Evolutionary conservation across 768 basidiomycete species (phyloP), one percentile per base, ranked within the genome.

Genomic region (Mrakia frigida): DNA sequence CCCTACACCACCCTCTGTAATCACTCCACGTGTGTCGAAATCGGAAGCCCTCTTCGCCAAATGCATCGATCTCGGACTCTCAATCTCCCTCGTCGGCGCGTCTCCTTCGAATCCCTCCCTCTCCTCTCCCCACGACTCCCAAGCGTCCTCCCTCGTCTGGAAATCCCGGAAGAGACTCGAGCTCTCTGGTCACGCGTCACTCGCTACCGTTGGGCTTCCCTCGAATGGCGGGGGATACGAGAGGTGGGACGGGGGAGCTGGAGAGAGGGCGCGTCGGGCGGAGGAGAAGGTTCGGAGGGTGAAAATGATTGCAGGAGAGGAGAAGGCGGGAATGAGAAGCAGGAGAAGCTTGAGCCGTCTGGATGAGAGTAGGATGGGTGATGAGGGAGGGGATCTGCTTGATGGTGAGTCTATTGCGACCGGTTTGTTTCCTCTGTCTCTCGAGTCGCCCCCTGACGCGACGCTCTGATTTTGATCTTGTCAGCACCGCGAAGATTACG

Each of bases 121-220:
- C 65, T 7, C 56, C 11, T 56, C 56, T 18, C 28, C 56, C 23
- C 56, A 46, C 9, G 68, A 60, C 39, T 50, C 35, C 9, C 74
- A 75, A 56, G 56, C 56, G 37, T 60, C 53, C 31, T 43, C 53
- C 3, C 74, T 75, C 56, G 43, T 75, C 53, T 75, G 74, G 74
- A 70, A 75, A 41, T 16, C 50, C 2, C 68, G 74, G 25, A 67
- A 68, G 41, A 68, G 74, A 43, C 74, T 75, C 33, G 74, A 75
- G 68, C 74, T 75, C 0, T n/a, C 56, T 9, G 68, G 68, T 3
- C 33, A 46, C 16, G 6, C 53, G 11, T 21, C n/a, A 16, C n/a
- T 28, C 18, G 74, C 74, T 10, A 14, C 70, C 56, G 1, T 13
- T 0, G 74, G 74, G 16, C 68, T 75, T 14, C 74, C 74, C 6